phyloP scores from a whole-genome alignment of 2,329 filamentous ascomycete genomes.

The Arthrobotrys conoides region DNA sequence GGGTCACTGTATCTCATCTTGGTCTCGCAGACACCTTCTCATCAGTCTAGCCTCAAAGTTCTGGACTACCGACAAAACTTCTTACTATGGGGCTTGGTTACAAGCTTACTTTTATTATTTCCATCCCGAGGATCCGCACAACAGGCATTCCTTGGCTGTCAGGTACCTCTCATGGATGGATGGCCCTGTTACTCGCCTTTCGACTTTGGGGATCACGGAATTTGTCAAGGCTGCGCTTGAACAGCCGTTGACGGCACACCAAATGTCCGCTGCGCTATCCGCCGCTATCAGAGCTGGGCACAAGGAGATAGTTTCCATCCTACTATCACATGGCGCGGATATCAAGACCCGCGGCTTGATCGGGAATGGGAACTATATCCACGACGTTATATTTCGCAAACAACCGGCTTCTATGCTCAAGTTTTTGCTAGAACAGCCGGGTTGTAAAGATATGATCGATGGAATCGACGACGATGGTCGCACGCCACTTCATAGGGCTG shows the following conservation, averaged over 20 bases:
- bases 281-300: not conserved
- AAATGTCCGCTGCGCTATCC: not conserved
- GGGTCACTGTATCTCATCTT: conserved; percentile 5
- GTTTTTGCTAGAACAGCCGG: not conserved
- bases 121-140: not conserved
- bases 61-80: conserved; percentile 40
- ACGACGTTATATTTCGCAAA: not conserved
- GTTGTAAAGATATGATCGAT: not conserved
- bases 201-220: not conserved
- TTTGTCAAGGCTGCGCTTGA: conserved; percentile 11
- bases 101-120: conserved; percentile 28
- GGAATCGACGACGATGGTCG: not conserved
- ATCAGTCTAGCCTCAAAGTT: conserved; percentile 19
- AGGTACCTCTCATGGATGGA: not conserved
- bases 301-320: not conserved
- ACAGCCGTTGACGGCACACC: not conserved
- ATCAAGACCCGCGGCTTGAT: not conserved
- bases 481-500: conserved; percentile 32
- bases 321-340: conserved; percentile 22
- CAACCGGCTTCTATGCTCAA: not conserved
- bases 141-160: not conserved
- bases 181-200: not conserved
- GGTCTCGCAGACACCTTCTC: not conserved
- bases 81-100: conserved; percentile 37
- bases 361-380: not conserved